Base-by-base conservation (phyloP, 805 yeast genomes). In the Starmerella vaccinii region DNA sequence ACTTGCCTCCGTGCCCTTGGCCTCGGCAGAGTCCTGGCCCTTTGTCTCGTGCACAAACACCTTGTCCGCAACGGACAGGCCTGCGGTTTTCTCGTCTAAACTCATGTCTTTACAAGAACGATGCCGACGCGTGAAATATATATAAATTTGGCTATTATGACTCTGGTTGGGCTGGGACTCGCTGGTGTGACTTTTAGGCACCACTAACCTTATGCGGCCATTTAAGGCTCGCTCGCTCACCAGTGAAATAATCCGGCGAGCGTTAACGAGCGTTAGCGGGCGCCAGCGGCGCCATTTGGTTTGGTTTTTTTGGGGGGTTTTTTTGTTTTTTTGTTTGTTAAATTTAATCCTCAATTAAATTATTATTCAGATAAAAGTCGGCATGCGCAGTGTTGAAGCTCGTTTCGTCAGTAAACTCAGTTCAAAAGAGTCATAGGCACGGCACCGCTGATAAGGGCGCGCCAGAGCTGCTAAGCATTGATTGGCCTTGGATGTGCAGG, bases 31-130 rank as follows among this genome's bases (percentile, higher is more conserved):
- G 42, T 71, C 76, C 61, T 87, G 39, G 37, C 64, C 64, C 16
- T 26, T 41, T 5, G 40, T 22, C 60, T 87, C 95, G 76, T 83
- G 76, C 56, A 92, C 80, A 69, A 83, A 87, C n/a, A 48, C 51
- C 38, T 55, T 51, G 24, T 44, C 53, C 21, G 32, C 51, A n/a
- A 59, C 49, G 26, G 55, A 29, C 13, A 59, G 56, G 37, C 46
- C 47, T 10, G 51, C 59, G 18, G 59, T 58, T 21, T 55, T 41
- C 13, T 49, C 53, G 18, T 49, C 57, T 16, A 59, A 40, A 9
- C 58, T 49, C 60, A 56, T 56, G 5, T 21, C 9, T 10, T 5
- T 21, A 4, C 5, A 21, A 19, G 7, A 16, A 34, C n/a, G 22
- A 34, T 21, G 13, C 38, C 7, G 12, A 22, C 38, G n/a, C 8